Percentiles rank a stretch among this genome's conserved stretches.
Conservation (phyloP, 163 green algal species). For the Coccomyxa subellipsoidea region DNA sequence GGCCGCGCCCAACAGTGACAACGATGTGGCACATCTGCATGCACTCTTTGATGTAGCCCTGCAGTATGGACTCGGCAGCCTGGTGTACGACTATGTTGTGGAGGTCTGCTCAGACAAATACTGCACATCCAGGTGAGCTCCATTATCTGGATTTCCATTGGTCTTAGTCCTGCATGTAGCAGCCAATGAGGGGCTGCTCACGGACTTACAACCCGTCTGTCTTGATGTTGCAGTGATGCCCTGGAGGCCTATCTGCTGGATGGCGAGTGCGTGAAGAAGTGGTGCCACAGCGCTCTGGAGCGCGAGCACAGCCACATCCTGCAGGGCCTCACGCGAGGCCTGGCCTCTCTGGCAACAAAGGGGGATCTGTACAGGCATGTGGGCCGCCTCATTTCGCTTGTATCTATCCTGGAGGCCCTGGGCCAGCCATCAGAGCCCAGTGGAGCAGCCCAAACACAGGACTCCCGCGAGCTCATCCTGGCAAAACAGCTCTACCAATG, state of each 20-base stretch:
- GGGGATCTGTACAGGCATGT: background rate
- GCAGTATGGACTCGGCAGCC: slow-evolving; percentile 40
- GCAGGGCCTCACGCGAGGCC: background rate
- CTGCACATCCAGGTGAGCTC: slow-evolving; percentile 41
- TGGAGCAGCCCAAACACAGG: background rate
- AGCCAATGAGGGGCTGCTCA: background rate
- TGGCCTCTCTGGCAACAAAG: background rate
- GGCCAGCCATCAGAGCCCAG: background rate
- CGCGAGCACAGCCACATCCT: background rate
- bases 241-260: slow-evolving; percentile 8
- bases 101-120: slow-evolving; percentile 48
- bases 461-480: background rate
- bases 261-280: slow-evolving; percentile 9
- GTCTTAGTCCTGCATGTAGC: background rate
- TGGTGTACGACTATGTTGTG: slow-evolving; percentile 57
- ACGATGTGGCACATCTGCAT: slow-evolving; percentile 34
- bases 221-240: background rate
- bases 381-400: background rate
- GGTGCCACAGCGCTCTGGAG: background rate
- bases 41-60: slow-evolving; percentile 34
- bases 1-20: background rate
- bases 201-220: background rate
- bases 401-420: background rate
- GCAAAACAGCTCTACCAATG: background rate
- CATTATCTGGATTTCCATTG: too few relatives aligned